Evolutionary conservation across 139 green algal genomes (phyloP).

Genomic region (Edaphochlamys debaryana): DNA sequence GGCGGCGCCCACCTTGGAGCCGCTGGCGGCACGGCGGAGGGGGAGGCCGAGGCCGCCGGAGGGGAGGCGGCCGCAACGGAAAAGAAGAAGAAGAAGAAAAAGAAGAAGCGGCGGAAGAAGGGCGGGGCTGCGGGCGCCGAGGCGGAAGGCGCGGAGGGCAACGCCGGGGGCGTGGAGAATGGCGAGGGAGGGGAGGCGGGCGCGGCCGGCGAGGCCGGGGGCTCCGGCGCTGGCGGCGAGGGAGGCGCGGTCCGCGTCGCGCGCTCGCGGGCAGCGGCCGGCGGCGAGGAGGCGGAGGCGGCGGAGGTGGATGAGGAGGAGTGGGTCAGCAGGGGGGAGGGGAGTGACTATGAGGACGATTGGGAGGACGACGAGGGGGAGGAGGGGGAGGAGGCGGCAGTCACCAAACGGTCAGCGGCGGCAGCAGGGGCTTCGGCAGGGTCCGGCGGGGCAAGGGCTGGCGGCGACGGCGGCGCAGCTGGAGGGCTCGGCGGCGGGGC

Average conservation of each 20-base stretch:
- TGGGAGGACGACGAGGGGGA: constrained; percentile 14
- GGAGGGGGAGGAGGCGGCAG: neutral
- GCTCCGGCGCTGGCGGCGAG: too few species aligned
- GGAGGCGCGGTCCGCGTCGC: too few species aligned
- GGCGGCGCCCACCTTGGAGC: neutral
- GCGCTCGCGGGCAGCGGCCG: too few species aligned
- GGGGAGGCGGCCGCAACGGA: neutral
- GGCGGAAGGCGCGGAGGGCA: neutral
- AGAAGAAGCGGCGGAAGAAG: neutral
- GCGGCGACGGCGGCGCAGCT: too few species aligned
- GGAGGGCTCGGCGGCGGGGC: too few species aligned
- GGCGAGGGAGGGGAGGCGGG: neutral
- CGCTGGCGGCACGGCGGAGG: neutral
- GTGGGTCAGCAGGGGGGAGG: too few species aligned
- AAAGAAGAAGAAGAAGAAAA: neutral
- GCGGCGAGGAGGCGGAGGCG: neutral
- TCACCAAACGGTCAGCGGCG: too few species aligned
- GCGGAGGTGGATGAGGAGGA: too few species aligned
- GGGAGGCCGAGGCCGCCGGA: neutral
- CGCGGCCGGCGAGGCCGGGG: too few species aligned
- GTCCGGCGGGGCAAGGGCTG: too few species aligned
- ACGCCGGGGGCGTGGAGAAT: neutral
- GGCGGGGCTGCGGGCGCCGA: neutral
- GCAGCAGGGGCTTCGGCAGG: too few species aligned
- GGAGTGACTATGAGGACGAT: too few species aligned